Conservation (phyloP, 1,284 basidiomycete genomes). For the Acaromyces ingoldii region DNA sequence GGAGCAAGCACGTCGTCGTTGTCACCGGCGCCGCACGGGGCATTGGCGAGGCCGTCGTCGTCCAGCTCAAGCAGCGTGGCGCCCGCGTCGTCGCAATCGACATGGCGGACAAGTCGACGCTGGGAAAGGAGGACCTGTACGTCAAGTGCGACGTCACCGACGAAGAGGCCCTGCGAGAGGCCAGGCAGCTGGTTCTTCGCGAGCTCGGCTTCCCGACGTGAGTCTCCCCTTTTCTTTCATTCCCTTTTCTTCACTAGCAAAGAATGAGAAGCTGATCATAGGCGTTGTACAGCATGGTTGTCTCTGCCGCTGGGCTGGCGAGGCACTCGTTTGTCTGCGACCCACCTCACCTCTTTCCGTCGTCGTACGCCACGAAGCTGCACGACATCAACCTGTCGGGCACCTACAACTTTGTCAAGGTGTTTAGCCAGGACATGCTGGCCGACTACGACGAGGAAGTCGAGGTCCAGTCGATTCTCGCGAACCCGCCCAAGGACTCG, state of each 20-base stretch:
- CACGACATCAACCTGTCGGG: conserved; percentile 34
- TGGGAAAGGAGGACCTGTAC: conserved; percentile 26
- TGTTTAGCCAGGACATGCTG: conserved; percentile 38
- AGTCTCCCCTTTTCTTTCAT: too few species aligned
- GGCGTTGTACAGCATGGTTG: conserved; percentile 24
- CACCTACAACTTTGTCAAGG: conserved; percentile 22
- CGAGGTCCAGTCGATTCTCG: neutral
- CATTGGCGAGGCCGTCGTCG: conserved; percentile 25
- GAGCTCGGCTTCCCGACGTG: conserved; percentile 19
- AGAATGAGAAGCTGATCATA: neutral
- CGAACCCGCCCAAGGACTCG: neutral
- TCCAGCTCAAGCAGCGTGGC: conserved; percentile 20
- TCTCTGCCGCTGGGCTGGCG: conserved; percentile 27
- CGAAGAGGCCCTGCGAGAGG: conserved; percentile 24
- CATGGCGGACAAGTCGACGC: conserved; percentile 22
- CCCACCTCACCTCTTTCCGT: conserved; percentile 25
- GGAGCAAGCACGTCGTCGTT: conserved; percentile 31
- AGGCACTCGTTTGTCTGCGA: conserved; percentile 32
- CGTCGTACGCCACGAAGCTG: conserved; percentile 18
- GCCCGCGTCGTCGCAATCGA: conserved; percentile 33
- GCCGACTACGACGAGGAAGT: conserved; percentile 20
- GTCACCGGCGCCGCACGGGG: conserved; percentile 35
- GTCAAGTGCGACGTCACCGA: conserved; percentile 29
- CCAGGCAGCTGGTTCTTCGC: conserved; percentile 19
- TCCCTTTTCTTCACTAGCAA: too few species aligned